phyloP scores from a whole-genome alignment of 257 asterid genomes.

The Rehmannia glutinosa region DNA sequence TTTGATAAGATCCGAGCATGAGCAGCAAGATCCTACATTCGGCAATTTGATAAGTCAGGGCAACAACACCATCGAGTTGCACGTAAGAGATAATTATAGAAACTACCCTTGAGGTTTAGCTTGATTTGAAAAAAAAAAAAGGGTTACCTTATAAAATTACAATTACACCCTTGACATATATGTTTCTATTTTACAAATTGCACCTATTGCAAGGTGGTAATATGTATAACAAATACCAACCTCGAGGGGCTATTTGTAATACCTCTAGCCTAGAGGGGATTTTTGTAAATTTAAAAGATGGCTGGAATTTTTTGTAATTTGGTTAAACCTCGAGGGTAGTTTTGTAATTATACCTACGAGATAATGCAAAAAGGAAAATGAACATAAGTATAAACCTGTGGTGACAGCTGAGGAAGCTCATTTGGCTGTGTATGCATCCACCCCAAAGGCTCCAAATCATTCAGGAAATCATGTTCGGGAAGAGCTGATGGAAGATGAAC shows the following conservation, averaged over 20 bases:
- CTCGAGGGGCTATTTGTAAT: too few relatives aligned
- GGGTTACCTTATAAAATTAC: background rate
- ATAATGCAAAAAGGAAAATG: background rate
- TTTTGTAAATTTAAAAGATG: background rate
- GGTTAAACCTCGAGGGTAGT: background rate
- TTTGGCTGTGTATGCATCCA: conserved; percentile 99
- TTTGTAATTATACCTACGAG: background rate
- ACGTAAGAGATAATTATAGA: background rate
- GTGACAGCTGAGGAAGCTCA: conserved; percentile 95
- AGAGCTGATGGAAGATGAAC: conserved; percentile 90
- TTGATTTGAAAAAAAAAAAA: too few relatives aligned
- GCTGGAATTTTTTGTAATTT: background rate
- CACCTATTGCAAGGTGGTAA: too few relatives aligned
- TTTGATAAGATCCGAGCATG: conserved; percentile 79
- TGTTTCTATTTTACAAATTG: background rate
- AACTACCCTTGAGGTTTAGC: background rate
- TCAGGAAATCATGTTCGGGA: conserved; percentile 88
- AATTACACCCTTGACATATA: background rate
- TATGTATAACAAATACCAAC: too few relatives aligned
- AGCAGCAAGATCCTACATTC: conserved; percentile 64
- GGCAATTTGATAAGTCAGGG: background rate
- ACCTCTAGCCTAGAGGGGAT: too few relatives aligned
- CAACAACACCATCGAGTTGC: background rate
- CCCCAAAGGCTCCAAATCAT: conserved; percentile 93
- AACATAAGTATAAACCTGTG: conserved; percentile 48